These are phyloP conservation scores for Nothophytophthora sp. DNA, from an alignment of 352 stramenopile species.

Conservation along the genomic window DNA sequence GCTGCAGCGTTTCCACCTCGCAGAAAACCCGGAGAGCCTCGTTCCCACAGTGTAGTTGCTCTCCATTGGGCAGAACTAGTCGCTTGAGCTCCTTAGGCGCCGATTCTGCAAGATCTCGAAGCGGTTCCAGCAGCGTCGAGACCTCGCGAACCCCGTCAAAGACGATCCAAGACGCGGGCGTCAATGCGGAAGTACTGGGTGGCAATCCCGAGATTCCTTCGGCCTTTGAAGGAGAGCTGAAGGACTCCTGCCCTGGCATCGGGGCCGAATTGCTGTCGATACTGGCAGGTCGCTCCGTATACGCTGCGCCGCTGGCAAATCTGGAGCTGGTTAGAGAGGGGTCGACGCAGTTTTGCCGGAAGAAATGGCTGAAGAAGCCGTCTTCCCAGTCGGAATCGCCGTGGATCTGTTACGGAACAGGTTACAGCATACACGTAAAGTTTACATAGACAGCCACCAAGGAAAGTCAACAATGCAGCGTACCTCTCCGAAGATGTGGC, in stretches of 20 bases:
- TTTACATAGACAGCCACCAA: background rate
- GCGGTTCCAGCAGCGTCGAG: constrained; percentile 38
- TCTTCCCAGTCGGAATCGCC: constrained; percentile 52
- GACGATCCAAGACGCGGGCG: constrained; percentile 56
- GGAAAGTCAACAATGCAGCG: background rate
- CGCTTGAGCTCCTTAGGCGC: constrained; percentile 13
- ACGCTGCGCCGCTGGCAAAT: constrained; percentile 6
- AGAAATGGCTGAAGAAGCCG: constrained; percentile 57
- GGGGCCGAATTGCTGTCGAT: background rate
- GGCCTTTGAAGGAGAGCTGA: no score
- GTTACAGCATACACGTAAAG: background rate
- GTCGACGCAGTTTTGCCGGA: constrained; percentile 48
- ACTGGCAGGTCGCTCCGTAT: constrained; percentile 2
- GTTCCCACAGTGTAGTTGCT: constrained; percentile 47
- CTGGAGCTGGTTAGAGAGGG: constrained; percentile 9
- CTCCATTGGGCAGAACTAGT: constrained; percentile 53
- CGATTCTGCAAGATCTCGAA: constrained; percentile 30
- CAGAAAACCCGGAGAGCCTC: constrained; percentile 49
- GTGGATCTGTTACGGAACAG: constrained; percentile 42
- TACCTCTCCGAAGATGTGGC: constrained; percentile 60
- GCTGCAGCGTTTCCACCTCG: constrained; percentile 45
- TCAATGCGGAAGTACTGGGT: no score
- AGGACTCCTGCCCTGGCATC: constrained; percentile 6
- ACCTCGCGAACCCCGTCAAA: constrained; percentile 46
- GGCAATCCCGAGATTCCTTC: no score